These are phyloP conservation scores for Eucommia ulmoides DNA, from an alignment of 257 asterid species.

Conservation along the genomic window DNA sequence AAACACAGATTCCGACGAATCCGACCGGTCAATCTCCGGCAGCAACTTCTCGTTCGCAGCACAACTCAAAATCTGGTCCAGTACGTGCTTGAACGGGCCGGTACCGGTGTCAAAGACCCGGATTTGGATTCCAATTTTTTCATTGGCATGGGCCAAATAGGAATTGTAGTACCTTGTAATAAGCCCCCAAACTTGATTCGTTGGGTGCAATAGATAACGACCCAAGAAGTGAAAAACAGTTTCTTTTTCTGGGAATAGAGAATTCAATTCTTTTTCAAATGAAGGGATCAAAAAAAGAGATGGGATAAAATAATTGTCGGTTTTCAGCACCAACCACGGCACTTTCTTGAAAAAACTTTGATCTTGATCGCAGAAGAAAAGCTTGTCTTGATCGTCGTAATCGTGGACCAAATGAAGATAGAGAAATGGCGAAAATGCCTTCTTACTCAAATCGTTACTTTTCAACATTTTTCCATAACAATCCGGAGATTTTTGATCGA, in stretches of 20 bases:
- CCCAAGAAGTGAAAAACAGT: not conserved
- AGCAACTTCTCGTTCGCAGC: not conserved
- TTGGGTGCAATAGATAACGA: not conserved
- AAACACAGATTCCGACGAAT: not conserved
- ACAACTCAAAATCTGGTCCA: not conserved
- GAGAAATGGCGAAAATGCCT: constrained; percentile 16
- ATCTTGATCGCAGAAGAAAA: constrained; percentile 56
- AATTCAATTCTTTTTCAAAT: not conserved
- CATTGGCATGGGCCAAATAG: not conserved
- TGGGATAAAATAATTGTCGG: constrained; percentile 57
- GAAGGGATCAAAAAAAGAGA: constrained; percentile 28
- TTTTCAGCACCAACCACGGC: constrained; percentile 54
- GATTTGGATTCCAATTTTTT: not conserved
- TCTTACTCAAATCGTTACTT: constrained; percentile 19
- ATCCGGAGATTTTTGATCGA: constrained; percentile 31
- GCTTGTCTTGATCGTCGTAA: constrained; percentile 44
- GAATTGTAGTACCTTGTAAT: not conserved
- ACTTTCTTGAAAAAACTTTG: constrained; percentile 30
- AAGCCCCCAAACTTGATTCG: not conserved
- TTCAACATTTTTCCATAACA: constrained; percentile 51
- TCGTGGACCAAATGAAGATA: constrained; percentile 66
- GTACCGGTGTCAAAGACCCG: not conserved
- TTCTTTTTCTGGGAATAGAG: not conserved
- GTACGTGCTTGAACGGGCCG: not conserved
- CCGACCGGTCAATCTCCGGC: not conserved